These are phyloP conservation scores for Chrysoporthe austroafricana DNA, from an alignment of 2,329 filamentous ascomycete genomes.

Conservation along the genomic window DNA sequence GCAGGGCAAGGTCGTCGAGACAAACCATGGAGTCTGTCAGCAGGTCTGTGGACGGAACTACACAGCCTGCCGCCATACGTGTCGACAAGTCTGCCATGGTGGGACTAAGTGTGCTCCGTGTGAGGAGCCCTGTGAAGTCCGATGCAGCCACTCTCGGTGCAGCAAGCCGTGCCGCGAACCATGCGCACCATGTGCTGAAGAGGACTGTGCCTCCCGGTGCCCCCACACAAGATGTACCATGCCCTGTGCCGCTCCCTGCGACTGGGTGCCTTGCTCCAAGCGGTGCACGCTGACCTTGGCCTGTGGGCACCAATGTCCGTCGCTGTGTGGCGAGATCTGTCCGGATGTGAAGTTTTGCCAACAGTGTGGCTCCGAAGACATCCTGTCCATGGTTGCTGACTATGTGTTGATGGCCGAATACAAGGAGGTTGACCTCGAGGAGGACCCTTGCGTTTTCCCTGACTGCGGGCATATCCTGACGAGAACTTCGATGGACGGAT, in stretches of 20 bases:
- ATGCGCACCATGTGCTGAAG: slow-evolving; percentile 63
- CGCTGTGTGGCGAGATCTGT: slow-evolving; percentile 67
- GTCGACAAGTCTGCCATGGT: slow-evolving; percentile 56
- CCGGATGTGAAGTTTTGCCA: slow-evolving; percentile 60
- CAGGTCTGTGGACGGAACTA: slow-evolving; percentile 54
- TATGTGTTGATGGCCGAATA: slow-evolving; percentile 59
- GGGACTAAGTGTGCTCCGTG: slow-evolving; percentile 53
- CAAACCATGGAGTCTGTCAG: slow-evolving; percentile 52
- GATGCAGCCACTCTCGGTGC: slow-evolving; percentile 62
- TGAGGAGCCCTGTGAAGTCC: slow-evolving; percentile 53
- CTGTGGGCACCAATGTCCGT: slow-evolving; percentile 68
- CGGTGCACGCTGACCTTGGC: slow-evolving; percentile 57
- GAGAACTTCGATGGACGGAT: slow-evolving; percentile 61
- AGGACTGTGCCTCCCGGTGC: slow-evolving; percentile 51
- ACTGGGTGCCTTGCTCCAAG: slow-evolving; percentile 66
- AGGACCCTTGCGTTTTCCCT: slow-evolving; percentile 65
- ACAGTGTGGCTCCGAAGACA: slow-evolving; percentile 49
- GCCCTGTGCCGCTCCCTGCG: slow-evolving; percentile 70
- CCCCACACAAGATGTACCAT: slow-evolving; percentile 45
- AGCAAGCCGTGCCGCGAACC: slow-evolving; percentile 59
- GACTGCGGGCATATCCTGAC: slow-evolving; percentile 68
- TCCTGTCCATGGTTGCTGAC: slow-evolving; percentile 57
- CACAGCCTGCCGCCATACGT: slow-evolving; percentile 61
- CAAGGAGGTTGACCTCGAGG: slow-evolving; percentile 59
- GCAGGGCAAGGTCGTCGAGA: slow-evolving; percentile 34